Evolutionary conservation across 192 early-diverging fungal species (phyloP), one percentile per base, ranked within the genome.

Genomic region (Jimgerdemannia lactiflua): DNA sequence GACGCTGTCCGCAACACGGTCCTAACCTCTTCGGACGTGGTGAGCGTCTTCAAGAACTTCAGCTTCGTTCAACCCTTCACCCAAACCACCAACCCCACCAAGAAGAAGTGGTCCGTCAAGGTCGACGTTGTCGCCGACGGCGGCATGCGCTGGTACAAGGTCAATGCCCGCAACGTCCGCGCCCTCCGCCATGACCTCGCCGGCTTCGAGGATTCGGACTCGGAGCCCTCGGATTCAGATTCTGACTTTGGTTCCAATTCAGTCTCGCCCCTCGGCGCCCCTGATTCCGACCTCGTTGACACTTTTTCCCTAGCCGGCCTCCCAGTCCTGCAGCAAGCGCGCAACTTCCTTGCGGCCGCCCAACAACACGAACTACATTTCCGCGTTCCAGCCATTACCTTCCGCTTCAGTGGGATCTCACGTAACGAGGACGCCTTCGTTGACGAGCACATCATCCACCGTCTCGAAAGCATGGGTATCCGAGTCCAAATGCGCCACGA

Each of bases 121-220:
- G 81, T 85, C 4, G 86, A 86, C 49, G 54, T 86, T 3, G 82
- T 86, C 0, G 82, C 87, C 0, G 85, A 88, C 63, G 72, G 83
- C 68, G 85, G 81, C 3, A 75, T 79, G 68, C 81, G 78, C 17
- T 88, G 86, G 87, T 77, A 86, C 39, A 79, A 79, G 70, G 82
- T 85, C 29, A 84, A 85, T 74, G 84, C 85, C 40, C 84, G 86
- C 4, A 88, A 85, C 68, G 78, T 82, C 44, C 80, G 79, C 67
- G 83, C 75, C 20, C 71, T 86, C 20, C 65, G 83, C n/a, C 83
- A 85, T 14, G 87, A 87, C 67, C 81, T 84, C 71, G 83, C 80
- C 8, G 85, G 79, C 6, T 71, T 85, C 74, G 85, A 86, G 64
- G 74, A 74, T 65, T 72, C 79, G 19, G 75, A 70, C 40, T 72